Evolutionary conservation across 2,329 filamentous ascomycete genomes (phyloP), one percentile per base, ranked within the genome.

Genomic region (Beauveria caledonica): DNA sequence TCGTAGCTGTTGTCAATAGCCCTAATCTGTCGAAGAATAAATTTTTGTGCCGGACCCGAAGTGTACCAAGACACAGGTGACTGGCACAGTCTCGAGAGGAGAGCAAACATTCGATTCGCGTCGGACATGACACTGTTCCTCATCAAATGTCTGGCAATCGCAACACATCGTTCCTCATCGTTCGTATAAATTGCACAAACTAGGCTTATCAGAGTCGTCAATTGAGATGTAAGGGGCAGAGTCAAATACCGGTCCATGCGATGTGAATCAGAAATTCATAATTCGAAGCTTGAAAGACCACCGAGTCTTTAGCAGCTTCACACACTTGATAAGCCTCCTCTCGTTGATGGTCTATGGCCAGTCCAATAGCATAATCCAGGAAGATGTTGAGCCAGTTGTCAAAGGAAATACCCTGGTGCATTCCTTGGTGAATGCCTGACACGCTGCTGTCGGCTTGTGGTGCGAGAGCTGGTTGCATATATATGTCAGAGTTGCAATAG

Each of bases 311-410:
- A 1, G 90, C 90, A 6, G 88, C 85, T 63, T 92, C 85, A 66
- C 95, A 87, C 8, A 91, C 84, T 55, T 87, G 85, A 71, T 96
- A 97, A 55, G 90, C 87, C 63, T 90, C 86, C 46, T 86, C 80
- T 15, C 82, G 78, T 52, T 88, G 84, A 39, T 86, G 86, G 21
- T 80, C 76, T 46, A 85, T 82, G 8, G 92, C 89, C 36, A 94
- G 81, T 5, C 87, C 80, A 52, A 97, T 80, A 3, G 92, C 89
- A 70, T 95, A 95, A 68, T 94, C 89, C 40, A 95, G 81, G 70
- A 99, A 96, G 1, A 96, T 80, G 66, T 95, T 89, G 3, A 97
- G 81, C 94, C 94, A 99, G 51, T 86, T 82, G 61, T 86, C 80
- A 69, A 97, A 96, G 0, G 86, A 78, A 51, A 97, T 89, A 8